Evolutionary conservation across 257 asterid species (phyloP).

Genomic region (Parsonsia alboflavescens): DNA sequence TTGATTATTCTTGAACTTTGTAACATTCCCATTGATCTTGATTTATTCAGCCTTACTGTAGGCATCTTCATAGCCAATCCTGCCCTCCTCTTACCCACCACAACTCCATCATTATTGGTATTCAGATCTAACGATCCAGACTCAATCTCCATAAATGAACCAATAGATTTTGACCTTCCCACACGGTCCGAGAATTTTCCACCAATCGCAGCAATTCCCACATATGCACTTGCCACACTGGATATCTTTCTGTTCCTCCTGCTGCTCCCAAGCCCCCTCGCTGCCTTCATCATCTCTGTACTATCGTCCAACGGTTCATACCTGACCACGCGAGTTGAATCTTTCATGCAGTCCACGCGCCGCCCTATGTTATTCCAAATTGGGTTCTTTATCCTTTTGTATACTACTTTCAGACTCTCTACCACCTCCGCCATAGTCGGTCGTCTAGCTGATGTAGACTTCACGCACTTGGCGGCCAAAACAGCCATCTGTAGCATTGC

Average conservation of each 20-base stretch:
- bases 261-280: conserved; percentile 27
- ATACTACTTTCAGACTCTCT: conserved; percentile 43
- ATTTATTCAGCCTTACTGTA: conserved; percentile 51
- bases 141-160: conserved; percentile 49
- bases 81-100: conserved; percentile 23
- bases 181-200: conserved; percentile 12
- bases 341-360: conserved; percentile 49
- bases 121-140: conserved; percentile 31
- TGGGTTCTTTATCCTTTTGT: conserved; percentile 33
- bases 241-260: conserved; percentile 63
- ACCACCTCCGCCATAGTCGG: conserved; percentile 81
- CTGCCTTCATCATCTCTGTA: conserved; percentile 32
- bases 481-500: conserved; percentile 42
- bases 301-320: conserved; percentile 63
- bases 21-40: conserved; percentile 64
- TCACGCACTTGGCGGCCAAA: conserved; percentile 67
- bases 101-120: neutral
- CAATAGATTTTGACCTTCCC: conserved; percentile 59
- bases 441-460: conserved; percentile 46
- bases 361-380: conserved; percentile 40
- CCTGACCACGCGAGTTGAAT: conserved; percentile 24
- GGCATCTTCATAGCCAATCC: conserved; percentile 52
- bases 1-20: conserved; percentile 32
- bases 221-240: conserved; percentile 28
- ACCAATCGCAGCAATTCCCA: conserved; percentile 21